A percentile compares a stretch with the other conserved stretches of the same genome.
These are phyloP conservation scores for Penicillium verhagenii DNA, from an alignment of 495 filamentous ascomycete species.

Conservation along the genomic window DNA sequence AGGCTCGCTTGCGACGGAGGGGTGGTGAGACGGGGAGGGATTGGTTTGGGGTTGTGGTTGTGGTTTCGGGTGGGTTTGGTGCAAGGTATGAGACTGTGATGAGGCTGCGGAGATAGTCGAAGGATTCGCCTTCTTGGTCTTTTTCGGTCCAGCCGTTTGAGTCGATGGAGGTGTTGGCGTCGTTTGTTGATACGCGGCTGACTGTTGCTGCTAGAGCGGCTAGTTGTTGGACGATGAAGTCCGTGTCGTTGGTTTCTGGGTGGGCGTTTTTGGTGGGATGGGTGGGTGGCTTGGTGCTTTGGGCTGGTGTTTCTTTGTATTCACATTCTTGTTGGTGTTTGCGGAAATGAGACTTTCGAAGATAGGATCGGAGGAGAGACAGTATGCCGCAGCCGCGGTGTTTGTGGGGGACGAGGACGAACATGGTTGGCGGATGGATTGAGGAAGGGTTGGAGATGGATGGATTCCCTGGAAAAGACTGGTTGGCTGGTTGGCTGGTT, in stretches of 20 bases:
- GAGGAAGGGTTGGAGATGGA: no score
- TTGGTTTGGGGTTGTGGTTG: background rate
- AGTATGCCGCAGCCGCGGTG: background rate
- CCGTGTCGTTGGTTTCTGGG: constrained; percentile 12
- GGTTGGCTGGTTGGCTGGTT: no score
- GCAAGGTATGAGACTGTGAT: constrained; percentile 26
- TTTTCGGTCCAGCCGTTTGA: background rate
- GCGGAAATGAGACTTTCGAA: no score
- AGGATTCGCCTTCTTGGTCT: constrained; percentile 20
- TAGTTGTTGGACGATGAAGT: constrained; percentile 16
- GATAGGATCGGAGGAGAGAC: constrained; percentile 1
- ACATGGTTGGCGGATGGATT: constrained; percentile 11
- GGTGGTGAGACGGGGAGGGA: background rate
- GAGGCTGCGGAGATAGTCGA: constrained; percentile 25
- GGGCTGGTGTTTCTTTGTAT: background rate
- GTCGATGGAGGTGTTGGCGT: background rate
- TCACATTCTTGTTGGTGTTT: background rate
- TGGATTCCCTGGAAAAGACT: no score
- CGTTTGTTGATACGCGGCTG: constrained; percentile 6
- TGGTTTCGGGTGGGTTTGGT: background rate
- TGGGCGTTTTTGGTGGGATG: background rate
- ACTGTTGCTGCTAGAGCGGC: constrained; percentile 15
- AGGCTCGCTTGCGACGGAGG: constrained; percentile 16
- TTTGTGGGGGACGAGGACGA: constrained; percentile 7
- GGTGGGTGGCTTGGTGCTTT: background rate